Base-by-base conservation (phyloP, 139 green algal species). In the Chlamydomonas eustigma region DNA sequence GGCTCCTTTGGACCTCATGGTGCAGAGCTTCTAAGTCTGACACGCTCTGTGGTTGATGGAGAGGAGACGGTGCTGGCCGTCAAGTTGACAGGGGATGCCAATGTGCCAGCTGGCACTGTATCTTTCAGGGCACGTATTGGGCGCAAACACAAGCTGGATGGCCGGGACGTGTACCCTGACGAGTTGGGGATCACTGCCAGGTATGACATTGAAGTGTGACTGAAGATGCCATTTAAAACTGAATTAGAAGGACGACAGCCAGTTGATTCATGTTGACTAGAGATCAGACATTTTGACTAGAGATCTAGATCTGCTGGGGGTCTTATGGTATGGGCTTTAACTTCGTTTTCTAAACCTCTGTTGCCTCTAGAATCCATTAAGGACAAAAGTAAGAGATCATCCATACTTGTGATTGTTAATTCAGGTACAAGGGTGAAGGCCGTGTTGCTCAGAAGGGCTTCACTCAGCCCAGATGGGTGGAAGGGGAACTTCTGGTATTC, bases 61-160 rank as follows among this genome's bases (percentile, higher is more conserved):
- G 78, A 90, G 51, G 91, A 96, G 73, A 89, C 78, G 63, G 88
- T 96, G 52, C 33, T 84, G 33, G 94, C 73, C 4, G 76, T 84
- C 32, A 98, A 98, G 78, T 51, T 98, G 4, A 98, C 93, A 4
- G 94, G 94, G 0, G 94, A 98, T 81, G 71, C 68, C 25, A 97
- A 97, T 65, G 93, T 97, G 71, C 94, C 92, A 1, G 90, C 91
- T 0, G 92, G 93, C 44, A 69, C 86, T 25, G 68, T 93, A 18
- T 87, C 85, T n/a, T 98, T 98, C 87, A 84, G 84, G 5, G 93
- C 88, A 30, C 85, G 82, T 34, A 74, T 82, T 8, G 79, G 81
- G 3, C 77, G 80, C 35, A 75, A 78, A 6, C 80, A 89, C 51
- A 72, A 71, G 37, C 50, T 83, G 38, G 52, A 73, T 64, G 2